These are phyloP conservation scores for Aureobasidium sp. DNA, from an alignment of 2,329 filamentous ascomycete genomes.

Conservation along the genomic window DNA sequence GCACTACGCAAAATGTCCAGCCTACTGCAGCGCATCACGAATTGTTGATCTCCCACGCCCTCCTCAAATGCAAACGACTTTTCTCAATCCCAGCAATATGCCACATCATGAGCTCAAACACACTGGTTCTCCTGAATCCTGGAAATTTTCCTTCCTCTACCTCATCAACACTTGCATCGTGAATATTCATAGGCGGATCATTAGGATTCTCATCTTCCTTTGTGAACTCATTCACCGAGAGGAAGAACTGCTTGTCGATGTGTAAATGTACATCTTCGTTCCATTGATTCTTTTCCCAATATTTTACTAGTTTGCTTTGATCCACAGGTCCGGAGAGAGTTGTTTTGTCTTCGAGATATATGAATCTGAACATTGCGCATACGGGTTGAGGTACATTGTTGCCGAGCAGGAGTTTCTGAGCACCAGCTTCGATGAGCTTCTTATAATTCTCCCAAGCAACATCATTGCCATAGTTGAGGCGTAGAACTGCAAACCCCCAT, in stretches of 20 bases:
- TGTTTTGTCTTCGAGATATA: background rate
- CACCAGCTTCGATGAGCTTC: background rate
- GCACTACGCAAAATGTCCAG: too few species aligned
- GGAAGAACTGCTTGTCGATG: background rate
- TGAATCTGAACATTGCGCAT: background rate
- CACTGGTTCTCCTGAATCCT: too few species aligned
- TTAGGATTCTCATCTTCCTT: background rate
- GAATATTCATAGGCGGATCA: background rate
- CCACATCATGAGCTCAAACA: too few species aligned
- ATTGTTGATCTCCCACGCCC: too few species aligned
- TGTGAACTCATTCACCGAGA: background rate
- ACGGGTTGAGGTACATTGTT: background rate
- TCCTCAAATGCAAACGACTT: too few species aligned
- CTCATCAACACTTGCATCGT: too few species aligned
- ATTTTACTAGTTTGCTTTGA: background rate
- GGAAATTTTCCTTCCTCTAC: too few species aligned
- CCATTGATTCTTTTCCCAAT: background rate
- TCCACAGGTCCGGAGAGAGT: background rate
- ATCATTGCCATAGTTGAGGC: background rate
- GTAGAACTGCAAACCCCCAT: background rate
- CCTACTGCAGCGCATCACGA: too few species aligned
- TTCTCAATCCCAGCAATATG: too few species aligned
- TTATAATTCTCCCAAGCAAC: background rate
- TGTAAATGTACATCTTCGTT: background rate
- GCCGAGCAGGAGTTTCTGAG: background rate